phyloP scores from a whole-genome alignment of 179 eudicot species.

The Beta lomatogona region DNA sequence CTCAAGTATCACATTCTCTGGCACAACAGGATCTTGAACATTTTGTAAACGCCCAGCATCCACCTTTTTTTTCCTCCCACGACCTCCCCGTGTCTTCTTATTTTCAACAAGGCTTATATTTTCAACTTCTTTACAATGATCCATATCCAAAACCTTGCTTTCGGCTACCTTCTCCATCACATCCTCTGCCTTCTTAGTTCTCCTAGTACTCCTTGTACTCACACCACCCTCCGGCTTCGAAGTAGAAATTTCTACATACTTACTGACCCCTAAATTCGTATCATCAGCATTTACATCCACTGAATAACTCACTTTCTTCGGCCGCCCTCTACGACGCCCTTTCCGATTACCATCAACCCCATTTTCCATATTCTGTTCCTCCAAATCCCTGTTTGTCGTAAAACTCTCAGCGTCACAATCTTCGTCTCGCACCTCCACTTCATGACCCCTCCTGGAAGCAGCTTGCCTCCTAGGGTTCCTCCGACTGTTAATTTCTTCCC shows the following conservation, averaged over 20 bases:
- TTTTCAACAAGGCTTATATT: constrained; percentile 25
- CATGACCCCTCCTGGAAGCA: constrained; percentile 28
- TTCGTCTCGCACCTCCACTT: constrained; percentile 12
- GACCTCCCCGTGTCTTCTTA: constrained; percentile 25
- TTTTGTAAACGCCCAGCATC: constrained; percentile 12
- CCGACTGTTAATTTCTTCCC: neutral
- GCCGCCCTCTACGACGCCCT: constrained; percentile 13
- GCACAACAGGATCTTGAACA: constrained; percentile 3
- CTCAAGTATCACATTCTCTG: constrained; percentile 18
- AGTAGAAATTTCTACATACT: constrained; percentile 12
- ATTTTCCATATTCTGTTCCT: constrained; percentile 3
- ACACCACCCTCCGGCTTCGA: constrained; percentile 22
- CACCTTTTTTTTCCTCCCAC: constrained; percentile 37
- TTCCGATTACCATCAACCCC: neutral
- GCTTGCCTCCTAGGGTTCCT: neutral
- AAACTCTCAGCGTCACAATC: neutral
- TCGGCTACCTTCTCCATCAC: constrained; percentile 19
- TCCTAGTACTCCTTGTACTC: constrained; percentile 36
- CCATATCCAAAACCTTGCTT: constrained; percentile 1
- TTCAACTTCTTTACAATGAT: neutral
- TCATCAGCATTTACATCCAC: constrained; percentile 12
- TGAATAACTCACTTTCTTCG: neutral
- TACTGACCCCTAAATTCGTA: neutral
- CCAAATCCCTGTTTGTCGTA: neutral
- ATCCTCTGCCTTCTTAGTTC: constrained; percentile 29